Conservation (phyloP, 305 asterid species). For the Solanum aculeatissimum region DNA sequence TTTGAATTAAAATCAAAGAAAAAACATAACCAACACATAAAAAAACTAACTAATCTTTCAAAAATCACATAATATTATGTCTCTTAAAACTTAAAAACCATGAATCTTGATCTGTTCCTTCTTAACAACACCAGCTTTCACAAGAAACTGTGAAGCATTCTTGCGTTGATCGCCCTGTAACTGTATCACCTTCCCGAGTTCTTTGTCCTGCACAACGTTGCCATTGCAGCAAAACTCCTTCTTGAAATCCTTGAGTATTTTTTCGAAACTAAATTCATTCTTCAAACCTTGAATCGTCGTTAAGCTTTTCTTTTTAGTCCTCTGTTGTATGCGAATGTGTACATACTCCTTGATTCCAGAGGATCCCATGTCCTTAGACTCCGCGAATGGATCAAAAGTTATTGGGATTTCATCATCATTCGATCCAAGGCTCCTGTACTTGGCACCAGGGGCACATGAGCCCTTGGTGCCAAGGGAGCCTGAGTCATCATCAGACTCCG, state of each 20-base stretch:
- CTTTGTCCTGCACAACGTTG: not conserved
- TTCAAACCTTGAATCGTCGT: slow-evolving; percentile 5
- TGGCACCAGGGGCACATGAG: not conserved
- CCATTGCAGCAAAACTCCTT: not conserved
- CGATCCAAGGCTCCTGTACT: not conserved
- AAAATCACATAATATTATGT: not conserved
- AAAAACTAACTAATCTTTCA: not conserved
- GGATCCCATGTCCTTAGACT: not conserved
- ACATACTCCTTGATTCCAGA: slow-evolving; percentile 2
- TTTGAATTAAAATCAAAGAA: not conserved
- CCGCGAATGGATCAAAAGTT: not conserved
- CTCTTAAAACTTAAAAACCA: not conserved
- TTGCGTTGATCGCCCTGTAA: not conserved
- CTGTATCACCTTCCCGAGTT: not conserved
- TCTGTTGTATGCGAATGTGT: slow-evolving; percentile 7
- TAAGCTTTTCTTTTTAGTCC: slow-evolving; percentile 3
- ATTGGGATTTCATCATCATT: not conserved
- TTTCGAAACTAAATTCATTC: not conserved
- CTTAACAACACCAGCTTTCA: not conserved
- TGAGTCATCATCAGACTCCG: not conserved
- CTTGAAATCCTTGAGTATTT: not conserved
- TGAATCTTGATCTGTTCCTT: not conserved
- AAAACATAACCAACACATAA: not conserved
- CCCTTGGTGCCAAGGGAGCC: not conserved
- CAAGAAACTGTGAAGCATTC: not conserved